Percentiles rank a stretch among this genome's conserved stretches.
Evolutionary conservation across 1,284 basidiomycete species (phyloP).

Genomic region (Cryptococcus neoformans): DNA sequence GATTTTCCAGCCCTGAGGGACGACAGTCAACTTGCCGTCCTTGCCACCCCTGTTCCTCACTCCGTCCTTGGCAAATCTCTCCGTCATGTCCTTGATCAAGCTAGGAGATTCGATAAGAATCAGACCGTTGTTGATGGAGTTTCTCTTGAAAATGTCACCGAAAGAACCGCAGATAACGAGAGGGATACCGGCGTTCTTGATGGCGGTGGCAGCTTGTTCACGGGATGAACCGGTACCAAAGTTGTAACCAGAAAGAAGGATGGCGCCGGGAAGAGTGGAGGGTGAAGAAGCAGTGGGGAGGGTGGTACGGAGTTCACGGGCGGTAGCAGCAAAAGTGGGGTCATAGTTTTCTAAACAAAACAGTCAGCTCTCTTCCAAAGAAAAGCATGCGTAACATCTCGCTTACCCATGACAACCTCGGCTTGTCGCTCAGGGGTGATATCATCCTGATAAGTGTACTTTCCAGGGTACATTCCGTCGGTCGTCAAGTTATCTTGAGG

Average conservation of each 20-base stretch:
- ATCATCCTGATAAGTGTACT: slow-evolving; percentile 99
- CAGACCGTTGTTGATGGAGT: slow-evolving; percentile 97
- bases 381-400: background rate
- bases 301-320: slow-evolving; percentile 58
- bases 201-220: slow-evolving; percentile 96
- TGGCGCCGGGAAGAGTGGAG: slow-evolving; percentile 56
- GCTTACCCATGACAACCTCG: slow-evolving; percentile 70
- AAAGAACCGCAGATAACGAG: slow-evolving; percentile 95
- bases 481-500: slow-evolving; percentile 99
- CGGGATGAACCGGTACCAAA: slow-evolving; percentile 99
- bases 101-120: slow-evolving; percentile 92
- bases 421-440: slow-evolving; percentile 94
- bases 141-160: slow-evolving; percentile 99
- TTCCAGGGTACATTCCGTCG: slow-evolving; percentile 98
- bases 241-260: slow-evolving; percentile 94
- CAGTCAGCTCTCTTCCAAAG: background rate
- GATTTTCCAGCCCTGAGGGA: slow-evolving; percentile 61
- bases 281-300: slow-evolving; percentile 21
- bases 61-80: slow-evolving; percentile 66
- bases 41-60: slow-evolving; percentile 70
- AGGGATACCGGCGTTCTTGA: slow-evolving; percentile 90
- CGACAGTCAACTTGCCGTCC: slow-evolving; percentile 75
- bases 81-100: slow-evolving; percentile 80
- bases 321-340: slow-evolving; percentile 72
- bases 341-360: slow-evolving; percentile 82